Evolutionary conservation across 306 rosid genomes (phyloP).

Genomic region (Trifolium subterraneum): DNA sequence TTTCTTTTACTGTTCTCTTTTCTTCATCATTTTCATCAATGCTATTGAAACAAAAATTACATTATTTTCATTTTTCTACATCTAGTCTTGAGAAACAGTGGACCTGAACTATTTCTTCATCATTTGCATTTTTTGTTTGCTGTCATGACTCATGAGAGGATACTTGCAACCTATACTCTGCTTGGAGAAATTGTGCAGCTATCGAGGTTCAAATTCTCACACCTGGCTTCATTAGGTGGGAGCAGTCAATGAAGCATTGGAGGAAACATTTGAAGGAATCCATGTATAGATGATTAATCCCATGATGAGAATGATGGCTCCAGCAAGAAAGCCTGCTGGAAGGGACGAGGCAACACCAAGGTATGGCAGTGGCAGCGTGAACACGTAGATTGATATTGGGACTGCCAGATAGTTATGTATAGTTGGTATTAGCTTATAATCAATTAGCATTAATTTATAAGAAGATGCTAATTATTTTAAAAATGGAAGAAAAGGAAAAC

Average conservation of each 20-base stretch:
- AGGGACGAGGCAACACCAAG: slow-evolving; percentile 75
- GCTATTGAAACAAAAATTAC: slow-evolving; percentile 28
- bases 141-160: background rate
- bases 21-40: slow-evolving; percentile 8
- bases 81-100: slow-evolving; percentile 17
- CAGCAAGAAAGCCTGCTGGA: slow-evolving; percentile 80
- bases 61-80: slow-evolving; percentile 24
- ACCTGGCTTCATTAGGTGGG: slow-evolving; percentile 40
- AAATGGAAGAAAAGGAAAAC: background rate
- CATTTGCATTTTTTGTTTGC: background rate
- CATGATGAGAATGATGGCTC: slow-evolving; percentile 64
- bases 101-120: slow-evolving; percentile 12
- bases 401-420: too few relatives aligned
- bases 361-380: slow-evolving; percentile 87
- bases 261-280: too few relatives aligned
- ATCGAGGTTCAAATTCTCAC: slow-evolving; percentile 9
- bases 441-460: too few relatives aligned
- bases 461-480: background rate
- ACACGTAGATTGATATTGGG: slow-evolving; percentile 73
- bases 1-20: slow-evolving; percentile 19
- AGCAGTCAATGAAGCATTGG: slow-evolving; percentile 47
- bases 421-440: too few relatives aligned
- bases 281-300: slow-evolving; percentile 79
- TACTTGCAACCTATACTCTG: background rate
- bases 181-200: slow-evolving; percentile 12